These are phyloP conservation scores for Spatholobus suberectus DNA, from an alignment of 306 rosid species.

Conservation along the genomic window DNA sequence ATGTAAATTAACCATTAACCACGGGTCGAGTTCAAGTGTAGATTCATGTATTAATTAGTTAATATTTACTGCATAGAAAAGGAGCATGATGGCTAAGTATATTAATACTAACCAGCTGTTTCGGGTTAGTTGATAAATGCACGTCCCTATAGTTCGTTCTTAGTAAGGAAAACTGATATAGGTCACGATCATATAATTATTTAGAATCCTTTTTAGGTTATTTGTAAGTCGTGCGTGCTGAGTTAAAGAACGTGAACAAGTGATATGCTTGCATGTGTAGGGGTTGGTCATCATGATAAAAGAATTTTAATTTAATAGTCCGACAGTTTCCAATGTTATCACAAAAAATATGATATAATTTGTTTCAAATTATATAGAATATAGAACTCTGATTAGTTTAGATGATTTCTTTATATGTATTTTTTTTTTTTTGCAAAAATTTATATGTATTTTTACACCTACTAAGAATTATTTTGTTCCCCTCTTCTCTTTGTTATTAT, in stretches of 20 bases:
- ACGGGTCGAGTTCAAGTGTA: no score
- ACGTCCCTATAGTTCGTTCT: background rate
- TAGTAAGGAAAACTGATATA: conserved; percentile 22
- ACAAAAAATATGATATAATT: background rate
- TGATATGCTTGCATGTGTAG: conserved; percentile 29
- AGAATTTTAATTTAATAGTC: background rate
- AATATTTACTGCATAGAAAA: background rate
- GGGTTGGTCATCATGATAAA: background rate
- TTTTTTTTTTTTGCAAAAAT: no score
- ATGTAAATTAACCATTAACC: background rate
- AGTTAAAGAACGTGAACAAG: conserved; percentile 32
- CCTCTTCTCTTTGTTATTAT: no score
- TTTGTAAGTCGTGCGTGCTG: background rate
- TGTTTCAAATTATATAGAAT: background rate
- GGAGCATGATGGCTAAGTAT: background rate
- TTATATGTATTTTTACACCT: background rate
- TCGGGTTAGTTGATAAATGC: conserved; percentile 4
- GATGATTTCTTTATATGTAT: no score
- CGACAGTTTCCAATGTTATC: background rate
- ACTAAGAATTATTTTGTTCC: background rate
- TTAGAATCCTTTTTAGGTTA: conserved; percentile 13
- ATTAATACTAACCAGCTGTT: background rate
- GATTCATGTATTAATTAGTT: background rate
- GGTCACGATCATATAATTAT: conserved; percentile 29
- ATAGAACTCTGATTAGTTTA: background rate